A percentile compares a stretch with the other conserved stretches of the same genome.
Evolutionary conservation across 345 rosid species (phyloP).

Genomic region (Hibiscus syriacus): DNA sequence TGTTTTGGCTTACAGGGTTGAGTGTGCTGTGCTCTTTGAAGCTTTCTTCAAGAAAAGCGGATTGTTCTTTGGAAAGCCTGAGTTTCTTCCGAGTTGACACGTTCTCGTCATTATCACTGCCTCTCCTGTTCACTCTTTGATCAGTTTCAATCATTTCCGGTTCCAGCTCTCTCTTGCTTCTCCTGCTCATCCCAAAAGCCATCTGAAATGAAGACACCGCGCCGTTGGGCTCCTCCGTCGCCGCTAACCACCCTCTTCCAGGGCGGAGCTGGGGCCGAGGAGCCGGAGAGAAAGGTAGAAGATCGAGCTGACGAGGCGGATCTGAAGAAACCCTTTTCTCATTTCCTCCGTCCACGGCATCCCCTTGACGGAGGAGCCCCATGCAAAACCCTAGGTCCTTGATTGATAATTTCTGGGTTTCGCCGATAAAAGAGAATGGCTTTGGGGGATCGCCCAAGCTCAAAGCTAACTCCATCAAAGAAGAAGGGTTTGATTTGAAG

Average conservation of each 20-base stretch:
- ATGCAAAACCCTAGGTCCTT: conserved; percentile 63
- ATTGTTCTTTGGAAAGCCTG: conserved; percentile 81
- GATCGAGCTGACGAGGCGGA: conserved; percentile 64
- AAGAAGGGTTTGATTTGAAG: background rate
- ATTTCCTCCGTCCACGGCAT: background rate
- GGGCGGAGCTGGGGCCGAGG: conserved; percentile 26
- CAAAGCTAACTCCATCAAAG: conserved; percentile 74
- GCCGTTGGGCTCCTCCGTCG: conserved; percentile 70
- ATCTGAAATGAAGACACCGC: conserved; percentile 73
- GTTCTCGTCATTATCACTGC: conserved; percentile 83
- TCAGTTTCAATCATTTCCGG: conserved; percentile 33
- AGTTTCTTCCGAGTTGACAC: conserved; percentile 90
- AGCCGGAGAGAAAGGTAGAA: conserved; percentile 51
- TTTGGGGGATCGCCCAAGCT: conserved; percentile 71
- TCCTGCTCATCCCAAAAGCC: conserved; percentile 56
- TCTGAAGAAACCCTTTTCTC: conserved; percentile 33
- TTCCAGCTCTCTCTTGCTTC: conserved; percentile 46
- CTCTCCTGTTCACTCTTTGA: conserved; percentile 64
- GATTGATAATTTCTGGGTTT: conserved; percentile 25
- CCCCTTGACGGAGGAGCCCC: conserved; percentile 19
- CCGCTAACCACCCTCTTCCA: conserved; percentile 36
- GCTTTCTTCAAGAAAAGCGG: conserved; percentile 91
- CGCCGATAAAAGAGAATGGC: conserved; percentile 54
- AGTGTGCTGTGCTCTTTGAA: conserved; percentile 87
- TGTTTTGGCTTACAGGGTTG: conserved; percentile 58